Percentiles rank a stretch among this genome's conserved stretches.
phyloP scores from a whole-genome alignment of 371 early-diverging fungal genomes.

The Zopfochytrium polystomum region DNA sequence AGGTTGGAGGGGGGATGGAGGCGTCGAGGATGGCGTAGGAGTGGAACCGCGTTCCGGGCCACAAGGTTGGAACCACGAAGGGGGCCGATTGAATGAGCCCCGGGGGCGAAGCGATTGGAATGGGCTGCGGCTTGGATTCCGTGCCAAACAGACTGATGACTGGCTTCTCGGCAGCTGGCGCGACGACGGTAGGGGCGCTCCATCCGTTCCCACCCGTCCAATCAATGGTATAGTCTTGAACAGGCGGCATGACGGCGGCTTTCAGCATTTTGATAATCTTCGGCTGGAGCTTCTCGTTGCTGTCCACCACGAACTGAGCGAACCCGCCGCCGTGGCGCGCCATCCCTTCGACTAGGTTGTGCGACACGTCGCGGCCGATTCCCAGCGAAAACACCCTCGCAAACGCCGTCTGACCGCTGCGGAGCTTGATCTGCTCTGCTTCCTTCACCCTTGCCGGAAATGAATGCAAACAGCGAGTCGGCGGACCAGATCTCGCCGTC shows the following conservation, averaged over 20 bases:
- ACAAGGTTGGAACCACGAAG: slow-evolving; percentile 38
- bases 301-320: slow-evolving; percentile 43
- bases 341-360: slow-evolving; percentile 47
- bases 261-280: slow-evolving; percentile 51
- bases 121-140: neutral
- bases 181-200: no score
- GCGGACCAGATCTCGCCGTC: slow-evolving; percentile 50
- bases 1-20: slow-evolving; percentile 15
- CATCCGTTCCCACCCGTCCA: slow-evolving; percentile 28
- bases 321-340: slow-evolving; percentile 47
- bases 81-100: slow-evolving; percentile 36
- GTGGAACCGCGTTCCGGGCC: slow-evolving; percentile 40
- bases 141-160: slow-evolving; percentile 14
- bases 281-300: slow-evolving; percentile 44
- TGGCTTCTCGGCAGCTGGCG: slow-evolving; percentile 8
- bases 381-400: slow-evolving; percentile 48
- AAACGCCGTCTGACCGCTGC: neutral
- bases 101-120: no score
- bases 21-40: slow-evolving; percentile 37
- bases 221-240: slow-evolving; percentile 42
- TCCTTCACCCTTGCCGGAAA: slow-evolving; percentile 25
- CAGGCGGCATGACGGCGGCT: slow-evolving; percentile 42
- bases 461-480: slow-evolving; percentile 22
- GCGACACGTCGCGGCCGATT: slow-evolving; percentile 46
- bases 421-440: slow-evolving; percentile 1